These are phyloP conservation scores for Dictyostelium intermedium DNA, from an alignment of 78 protist genomes.

Conservation along the genomic window DNA sequence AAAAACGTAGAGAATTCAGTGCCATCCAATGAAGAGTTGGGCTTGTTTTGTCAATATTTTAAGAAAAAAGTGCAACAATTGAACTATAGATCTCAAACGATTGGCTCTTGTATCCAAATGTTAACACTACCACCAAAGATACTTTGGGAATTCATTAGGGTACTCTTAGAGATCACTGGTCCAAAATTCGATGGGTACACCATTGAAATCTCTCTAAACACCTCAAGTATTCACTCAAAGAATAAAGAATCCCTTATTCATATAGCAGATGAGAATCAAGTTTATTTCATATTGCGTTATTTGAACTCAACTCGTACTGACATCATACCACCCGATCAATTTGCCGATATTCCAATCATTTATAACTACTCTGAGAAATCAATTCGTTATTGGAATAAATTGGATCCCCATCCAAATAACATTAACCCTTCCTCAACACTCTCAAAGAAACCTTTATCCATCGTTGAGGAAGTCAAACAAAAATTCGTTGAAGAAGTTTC, in stretches of 20 bases:
- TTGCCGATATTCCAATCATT: not conserved
- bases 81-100: conserved; percentile 26
- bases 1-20: not conserved
- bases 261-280: not conserved
- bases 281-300: conserved; percentile 16
- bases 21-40: not conserved
- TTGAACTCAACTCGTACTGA: not conserved
- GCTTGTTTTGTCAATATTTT: not conserved
- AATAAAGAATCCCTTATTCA: conserved; percentile 35
- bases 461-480: not conserved
- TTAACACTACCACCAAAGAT: conserved; percentile 21
- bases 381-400: conserved; percentile 4
- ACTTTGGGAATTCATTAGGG: not conserved
- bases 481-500: not conserved
- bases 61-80: conserved; percentile 26
- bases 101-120: conserved; percentile 29
- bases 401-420: not conserved
- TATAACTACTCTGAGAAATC: not conserved
- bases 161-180: not conserved
- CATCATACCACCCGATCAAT: not conserved
- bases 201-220: not conserved
- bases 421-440: not conserved
- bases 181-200: not conserved
- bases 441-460: not conserved
- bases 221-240: not conserved